Evolutionary conservation across 2,329 filamentous ascomycete genomes (phyloP).

Genomic region (Volutella citrinella): DNA sequence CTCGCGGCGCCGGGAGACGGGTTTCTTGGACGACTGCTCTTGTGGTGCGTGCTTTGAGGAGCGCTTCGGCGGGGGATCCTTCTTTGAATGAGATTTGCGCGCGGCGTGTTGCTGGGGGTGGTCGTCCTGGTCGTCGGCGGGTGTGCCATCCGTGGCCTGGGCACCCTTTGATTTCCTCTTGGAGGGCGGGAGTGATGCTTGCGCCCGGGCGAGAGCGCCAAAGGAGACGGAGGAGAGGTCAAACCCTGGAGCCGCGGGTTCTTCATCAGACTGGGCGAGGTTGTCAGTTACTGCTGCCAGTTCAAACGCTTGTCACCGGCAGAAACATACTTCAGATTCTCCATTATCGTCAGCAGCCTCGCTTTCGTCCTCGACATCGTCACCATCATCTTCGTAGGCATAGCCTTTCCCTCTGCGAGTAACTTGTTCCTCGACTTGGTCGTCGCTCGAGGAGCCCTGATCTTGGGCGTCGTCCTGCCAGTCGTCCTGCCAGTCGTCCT

Average conservation of each 20-base stretch:
- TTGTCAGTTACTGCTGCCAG: conserved; percentile 8
- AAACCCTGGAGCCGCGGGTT: conserved; percentile 32
- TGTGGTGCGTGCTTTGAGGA: conserved; percentile 86
- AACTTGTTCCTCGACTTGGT: conserved; percentile 29
- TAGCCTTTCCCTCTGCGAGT: conserved; percentile 18
- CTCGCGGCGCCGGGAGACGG: conserved; percentile 77
- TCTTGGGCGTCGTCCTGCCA: conserved; percentile 32
- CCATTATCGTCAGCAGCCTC: no score
- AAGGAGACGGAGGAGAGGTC: conserved; percentile 70
- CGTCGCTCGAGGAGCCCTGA: conserved; percentile 27
- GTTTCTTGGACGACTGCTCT: conserved; percentile 76
- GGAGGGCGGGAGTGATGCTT: conserved; percentile 58
- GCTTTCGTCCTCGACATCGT: conserved; percentile 21
- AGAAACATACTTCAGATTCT: conserved; percentile 23
- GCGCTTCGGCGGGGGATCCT: conserved; percentile 31
- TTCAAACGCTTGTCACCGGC: no score
- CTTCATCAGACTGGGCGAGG: conserved; percentile 22
- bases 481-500: conserved; percentile 42
- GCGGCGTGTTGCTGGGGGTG: conserved; percentile 23
- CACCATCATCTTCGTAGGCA: conserved; percentile 28
- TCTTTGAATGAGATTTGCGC: conserved; percentile 30
- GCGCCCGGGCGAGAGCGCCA: conserved; percentile 83
- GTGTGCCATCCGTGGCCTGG: conserved; percentile 12
- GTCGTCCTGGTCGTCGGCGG: conserved; percentile 26
- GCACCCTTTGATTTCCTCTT: conserved; percentile 25